These are phyloP conservation scores for Spergularia marina DNA, from an alignment of 148 eudicot genomes.

Conservation along the genomic window DNA sequence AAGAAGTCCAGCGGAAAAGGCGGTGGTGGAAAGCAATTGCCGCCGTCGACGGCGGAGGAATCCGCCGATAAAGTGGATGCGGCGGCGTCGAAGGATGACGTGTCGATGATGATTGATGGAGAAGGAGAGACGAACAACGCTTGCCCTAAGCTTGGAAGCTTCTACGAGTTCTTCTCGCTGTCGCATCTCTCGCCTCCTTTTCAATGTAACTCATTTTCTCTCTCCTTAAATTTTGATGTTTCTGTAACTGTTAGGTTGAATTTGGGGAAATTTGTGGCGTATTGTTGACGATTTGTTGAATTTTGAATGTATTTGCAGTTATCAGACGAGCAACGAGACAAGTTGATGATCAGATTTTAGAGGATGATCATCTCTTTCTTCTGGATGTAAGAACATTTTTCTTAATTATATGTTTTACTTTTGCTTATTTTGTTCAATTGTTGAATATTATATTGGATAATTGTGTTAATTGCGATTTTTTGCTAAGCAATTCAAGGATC, in stretches of 20 bases:
- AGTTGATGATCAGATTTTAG: slow-evolving; percentile 46
- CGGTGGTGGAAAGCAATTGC: slow-evolving; percentile 21
- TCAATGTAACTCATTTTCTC: slow-evolving; percentile 50
- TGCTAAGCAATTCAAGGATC: not conserved
- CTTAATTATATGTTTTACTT: not conserved
- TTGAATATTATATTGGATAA: not conserved
- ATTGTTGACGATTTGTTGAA: not conserved
- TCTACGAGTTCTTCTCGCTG: slow-evolving; percentile 94
- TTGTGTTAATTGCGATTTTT: not conserved
- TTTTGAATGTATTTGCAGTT: slow-evolving; percentile 42
- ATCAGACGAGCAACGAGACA: slow-evolving; percentile 57
- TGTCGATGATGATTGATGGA: slow-evolving; percentile 49
- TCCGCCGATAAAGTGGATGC: slow-evolving; percentile 12
- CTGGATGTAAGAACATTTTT: slow-evolving; percentile 57
- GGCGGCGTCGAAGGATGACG: slow-evolving; percentile 49
- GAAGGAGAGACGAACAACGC: slow-evolving; percentile 82
- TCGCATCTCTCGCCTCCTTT: slow-evolving; percentile 91
- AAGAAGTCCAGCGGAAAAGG: slow-evolving; percentile 42
- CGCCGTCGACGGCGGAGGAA: slow-evolving; percentile 32
- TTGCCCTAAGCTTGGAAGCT: slow-evolving; percentile 86
- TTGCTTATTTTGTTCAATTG: not conserved
- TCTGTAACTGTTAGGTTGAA: not conserved
- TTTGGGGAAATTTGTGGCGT: not conserved
- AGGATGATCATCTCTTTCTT: slow-evolving; percentile 73
- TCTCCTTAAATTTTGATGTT: not conserved